Evolutionary conservation across 306 rosid genomes (phyloP).

Genomic region (Inga leiocalycina): DNA sequence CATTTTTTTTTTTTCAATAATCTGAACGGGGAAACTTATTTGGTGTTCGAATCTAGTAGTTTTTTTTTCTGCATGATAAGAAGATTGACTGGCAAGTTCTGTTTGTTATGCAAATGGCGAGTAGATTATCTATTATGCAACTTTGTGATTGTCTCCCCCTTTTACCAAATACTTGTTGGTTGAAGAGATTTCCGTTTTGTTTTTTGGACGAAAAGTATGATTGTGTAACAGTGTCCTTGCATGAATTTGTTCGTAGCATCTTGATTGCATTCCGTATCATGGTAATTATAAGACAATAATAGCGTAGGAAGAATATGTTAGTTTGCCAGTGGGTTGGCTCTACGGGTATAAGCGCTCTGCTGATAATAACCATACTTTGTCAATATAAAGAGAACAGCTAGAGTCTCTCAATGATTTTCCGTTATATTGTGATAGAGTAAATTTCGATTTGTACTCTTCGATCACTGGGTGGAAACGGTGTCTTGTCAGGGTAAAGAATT

Average conservation of each 20-base stretch:
- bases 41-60: slow-evolving; percentile 6
- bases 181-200: neutral
- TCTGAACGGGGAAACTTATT: neutral
- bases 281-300: neutral
- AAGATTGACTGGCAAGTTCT: neutral
- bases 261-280: neutral
- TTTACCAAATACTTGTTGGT: slow-evolving; percentile 5
- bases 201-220: neutral
- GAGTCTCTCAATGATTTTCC: neutral
- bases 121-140: neutral
- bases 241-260: slow-evolving; percentile 13
- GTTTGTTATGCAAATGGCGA: neutral
- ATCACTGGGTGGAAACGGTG: neutral
- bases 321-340: slow-evolving; percentile 23
- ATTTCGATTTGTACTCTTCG: neutral
- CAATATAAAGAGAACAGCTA: neutral
- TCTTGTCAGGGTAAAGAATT: neutral
- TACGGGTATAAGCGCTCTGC: slow-evolving; percentile 18
- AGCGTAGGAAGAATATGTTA: slow-evolving; percentile 20
- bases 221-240: neutral
- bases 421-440: neutral
- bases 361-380: slow-evolving; percentile 10
- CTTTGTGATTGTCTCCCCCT: neutral
- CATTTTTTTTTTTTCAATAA: slow-evolving; percentile 3
- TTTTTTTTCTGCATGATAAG: neutral